Conservation (phyloP, 495 filamentous ascomycete species). For the Pseudotulostoma volvatum region DNA sequence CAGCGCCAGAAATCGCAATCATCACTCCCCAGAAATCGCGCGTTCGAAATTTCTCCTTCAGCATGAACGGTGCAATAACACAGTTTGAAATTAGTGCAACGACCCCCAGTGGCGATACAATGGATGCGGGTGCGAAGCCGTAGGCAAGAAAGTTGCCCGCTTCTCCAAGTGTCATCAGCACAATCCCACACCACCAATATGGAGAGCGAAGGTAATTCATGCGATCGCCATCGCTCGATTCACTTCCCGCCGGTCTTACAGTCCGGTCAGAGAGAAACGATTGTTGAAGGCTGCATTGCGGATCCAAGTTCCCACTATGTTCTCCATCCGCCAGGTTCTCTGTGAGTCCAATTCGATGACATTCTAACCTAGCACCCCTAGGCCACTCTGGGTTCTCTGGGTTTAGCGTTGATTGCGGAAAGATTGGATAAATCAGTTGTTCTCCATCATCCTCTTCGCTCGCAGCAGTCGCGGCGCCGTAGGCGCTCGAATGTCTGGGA, state of each 20-base stretch:
- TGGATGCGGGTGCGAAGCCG: conserved; percentile 94
- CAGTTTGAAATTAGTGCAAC: conserved; percentile 93
- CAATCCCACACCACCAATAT: conserved; percentile 89
- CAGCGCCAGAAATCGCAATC: conserved; percentile 70
- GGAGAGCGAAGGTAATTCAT: conserved; percentile 75
- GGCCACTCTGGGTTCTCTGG: conserved; percentile 4
- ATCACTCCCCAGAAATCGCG: conserved; percentile 84
- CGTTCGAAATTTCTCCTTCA: conserved; percentile 72
- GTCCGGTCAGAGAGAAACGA: conserved; percentile 29
- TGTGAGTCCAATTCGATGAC: too few species aligned
- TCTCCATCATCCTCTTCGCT: conserved; percentile 13
- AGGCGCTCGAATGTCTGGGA: conserved; percentile 15
- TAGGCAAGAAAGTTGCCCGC: conserved; percentile 94
- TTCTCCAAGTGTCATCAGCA: conserved; percentile 85
- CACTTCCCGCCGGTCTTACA: conserved; percentile 19
- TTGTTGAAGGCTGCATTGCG: conserved; percentile 9
- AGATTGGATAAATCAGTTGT: too few species aligned
- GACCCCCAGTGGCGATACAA: conserved; percentile 91
- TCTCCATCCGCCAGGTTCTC: conserved; percentile 3
- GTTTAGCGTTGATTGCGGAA: too few species aligned
- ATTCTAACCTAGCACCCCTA: too few species aligned
- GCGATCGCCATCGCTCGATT: conserved; percentile 13
- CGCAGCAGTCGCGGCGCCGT: conserved; percentile 25
- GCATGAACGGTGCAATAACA: conserved; percentile 80
- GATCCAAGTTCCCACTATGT: conserved; percentile 8